A percentile compares a stretch with the other conserved stretches of the same genome.
Conservation (phyloP, 164 flowering plant genomes). For the Nymphaea colorata region DNA sequence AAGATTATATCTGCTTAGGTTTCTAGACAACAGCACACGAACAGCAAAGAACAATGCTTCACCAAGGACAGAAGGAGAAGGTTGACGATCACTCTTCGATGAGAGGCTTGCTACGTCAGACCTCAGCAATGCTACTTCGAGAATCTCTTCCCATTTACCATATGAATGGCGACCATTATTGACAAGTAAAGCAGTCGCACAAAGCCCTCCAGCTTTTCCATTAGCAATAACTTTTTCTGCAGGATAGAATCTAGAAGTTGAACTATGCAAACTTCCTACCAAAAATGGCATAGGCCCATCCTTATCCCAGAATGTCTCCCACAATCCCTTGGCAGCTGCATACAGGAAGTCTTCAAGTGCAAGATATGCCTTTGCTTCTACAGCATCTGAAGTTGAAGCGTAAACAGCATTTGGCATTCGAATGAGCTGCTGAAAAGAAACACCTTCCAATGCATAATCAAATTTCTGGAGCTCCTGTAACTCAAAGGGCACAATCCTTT, state of each 20-base stretch:
- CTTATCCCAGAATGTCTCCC: slow-evolving; percentile 91
- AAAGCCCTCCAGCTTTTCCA: slow-evolving; percentile 61
- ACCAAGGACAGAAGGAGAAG: slow-evolving; percentile 52
- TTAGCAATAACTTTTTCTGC: slow-evolving; percentile 77
- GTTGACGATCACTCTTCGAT: slow-evolving; percentile 31
- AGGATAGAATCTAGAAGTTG: slow-evolving; percentile 55
- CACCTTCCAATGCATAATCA: slow-evolving; percentile 83
- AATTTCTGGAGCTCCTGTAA: slow-evolving; percentile 78
- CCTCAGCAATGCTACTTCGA: slow-evolving; percentile 64
- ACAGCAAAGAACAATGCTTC: slow-evolving; percentile 78
- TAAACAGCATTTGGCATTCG: slow-evolving; percentile 84
- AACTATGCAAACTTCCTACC: slow-evolving; percentile 43
- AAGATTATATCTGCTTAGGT: slow-evolving; percentile 49
- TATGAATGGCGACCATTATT: slow-evolving; percentile 54
- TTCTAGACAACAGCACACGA: slow-evolving; percentile 61
- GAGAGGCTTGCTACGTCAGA: slow-evolving; percentile 44
- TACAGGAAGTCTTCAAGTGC: slow-evolving; percentile 89
- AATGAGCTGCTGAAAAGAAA: slow-evolving; percentile 74
- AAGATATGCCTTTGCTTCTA: slow-evolving; percentile 67
- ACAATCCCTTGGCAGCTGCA: slow-evolving; percentile 71
- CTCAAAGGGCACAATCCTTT: slow-evolving; percentile 76
- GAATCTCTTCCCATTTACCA: slow-evolving; percentile 83
- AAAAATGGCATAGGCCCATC: slow-evolving; percentile 65
- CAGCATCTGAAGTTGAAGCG: slow-evolving; percentile 48
- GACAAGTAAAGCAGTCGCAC: slow-evolving; percentile 66